Evolutionary conservation across 2,329 filamentous ascomycete species (phyloP), one percentile per base, ranked within the genome.

Genomic region (Diatrype stigma): DNA sequence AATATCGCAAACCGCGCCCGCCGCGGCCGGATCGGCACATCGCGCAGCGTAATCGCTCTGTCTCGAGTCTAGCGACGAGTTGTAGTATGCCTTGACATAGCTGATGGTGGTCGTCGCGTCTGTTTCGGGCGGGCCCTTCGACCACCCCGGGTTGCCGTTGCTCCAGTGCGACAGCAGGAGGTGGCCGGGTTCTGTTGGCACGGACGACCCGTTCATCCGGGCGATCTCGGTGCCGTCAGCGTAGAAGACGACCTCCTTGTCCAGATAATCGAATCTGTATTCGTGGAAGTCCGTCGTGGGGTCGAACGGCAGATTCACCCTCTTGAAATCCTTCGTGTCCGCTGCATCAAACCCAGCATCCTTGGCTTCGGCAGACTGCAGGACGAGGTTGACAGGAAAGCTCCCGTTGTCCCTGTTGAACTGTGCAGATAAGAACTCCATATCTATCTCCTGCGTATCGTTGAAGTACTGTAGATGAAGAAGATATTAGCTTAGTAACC

Each of bases 41-140:
- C 78, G 68, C 8, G 47, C 51, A 3, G 48, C 51, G 59, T 70
- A 73, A 52, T 76, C 74, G 14, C 56, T 57, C 45, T 71, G 64
- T 16, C 76, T 64, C 50, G 62, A 55, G 2, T 60, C 55, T 19
- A 73, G 59, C 3, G 85, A 84, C 16, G 85, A 85, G 72, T 92
- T 92, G 73, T 91, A 93, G 67, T 92, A 93, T 0, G 84, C 85
- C 66, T 89, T 90, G 51, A 90, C 78, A 61, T 90, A 90, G 35
- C 76, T 79, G 22, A 92, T 75, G 6, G 77, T 80, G 59, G 89
- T 73, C 17, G 77, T 69, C 0, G 87, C 81, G 60, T 91, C 84
- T 32, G 73, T 55, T 0, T 59, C 57, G 0, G 89, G 88, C 2
- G 89, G 89, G 0, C 88, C 89, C 12, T 76, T 82, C 38, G 84